Conservation (phyloP, 2,329 filamentous ascomycete genomes). For the Bimuria novae-zelandiae region DNA sequence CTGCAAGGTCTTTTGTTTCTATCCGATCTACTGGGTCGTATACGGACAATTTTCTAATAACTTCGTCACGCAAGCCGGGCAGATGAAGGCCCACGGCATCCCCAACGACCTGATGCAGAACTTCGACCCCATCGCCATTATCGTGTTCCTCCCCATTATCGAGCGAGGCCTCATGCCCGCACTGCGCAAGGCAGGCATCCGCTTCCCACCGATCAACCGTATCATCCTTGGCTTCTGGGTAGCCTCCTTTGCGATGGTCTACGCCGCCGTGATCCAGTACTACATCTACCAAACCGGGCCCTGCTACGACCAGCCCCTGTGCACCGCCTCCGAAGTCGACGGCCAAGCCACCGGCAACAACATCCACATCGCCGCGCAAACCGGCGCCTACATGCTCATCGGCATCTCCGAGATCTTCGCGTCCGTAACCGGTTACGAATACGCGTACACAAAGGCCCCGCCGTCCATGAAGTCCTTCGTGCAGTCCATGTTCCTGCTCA, state of each 20-base stretch:
- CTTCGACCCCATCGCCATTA: constrained; percentile 53
- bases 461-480: constrained; percentile 55
- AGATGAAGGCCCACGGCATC: constrained; percentile 52
- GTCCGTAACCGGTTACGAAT: constrained; percentile 54
- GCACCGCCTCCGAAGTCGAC: constrained; percentile 32
- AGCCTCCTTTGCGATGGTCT: constrained; percentile 57
- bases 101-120: constrained; percentile 56
- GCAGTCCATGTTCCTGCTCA: constrained; percentile 63
- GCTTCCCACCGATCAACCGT: constrained; percentile 57
- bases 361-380: constrained; percentile 53
- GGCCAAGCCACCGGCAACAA: constrained; percentile 44
- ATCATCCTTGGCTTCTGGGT: constrained; percentile 60
- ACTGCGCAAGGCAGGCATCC: constrained; percentile 48
- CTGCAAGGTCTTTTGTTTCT: constrained; percentile 68
- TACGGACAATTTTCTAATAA: constrained; percentile 50
- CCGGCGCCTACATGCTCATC: constrained; percentile 54
- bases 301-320: constrained; percentile 53
- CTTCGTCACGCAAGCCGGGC: constrained; percentile 51
- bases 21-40: constrained; percentile 54
- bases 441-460: constrained; percentile 55
- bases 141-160: constrained; percentile 53
- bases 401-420: constrained; percentile 55
- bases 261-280: constrained; percentile 63
- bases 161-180: constrained; percentile 50
- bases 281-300: constrained; percentile 60